Conservation (phyloP, 2,329 filamentous ascomycete genomes). For the Dothistroma septosporum region DNA sequence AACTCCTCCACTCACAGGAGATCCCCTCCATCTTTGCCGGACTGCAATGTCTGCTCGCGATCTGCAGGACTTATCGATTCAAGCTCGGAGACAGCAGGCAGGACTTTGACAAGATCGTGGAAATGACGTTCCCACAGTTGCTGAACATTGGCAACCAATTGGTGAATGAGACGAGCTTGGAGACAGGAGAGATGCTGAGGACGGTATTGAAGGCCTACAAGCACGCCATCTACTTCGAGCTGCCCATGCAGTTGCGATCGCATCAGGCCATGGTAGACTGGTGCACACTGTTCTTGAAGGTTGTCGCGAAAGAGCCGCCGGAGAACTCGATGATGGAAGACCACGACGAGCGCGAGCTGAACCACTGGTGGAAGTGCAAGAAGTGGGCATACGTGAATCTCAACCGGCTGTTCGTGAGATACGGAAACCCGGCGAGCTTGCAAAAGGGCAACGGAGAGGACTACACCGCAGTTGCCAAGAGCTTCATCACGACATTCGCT, state of each 20-base stretch:
- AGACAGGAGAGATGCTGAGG: constrained; percentile 95
- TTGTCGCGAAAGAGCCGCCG: constrained; percentile 80
- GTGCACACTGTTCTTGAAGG: constrained; percentile 91
- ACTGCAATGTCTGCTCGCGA: constrained; percentile 86
- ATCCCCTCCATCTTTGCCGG: constrained; percentile 85
- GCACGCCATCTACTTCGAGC: constrained; percentile 92
- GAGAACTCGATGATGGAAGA: constrained; percentile 74
- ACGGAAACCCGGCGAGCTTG: constrained; percentile 78
- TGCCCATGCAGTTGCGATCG: constrained; percentile 71
- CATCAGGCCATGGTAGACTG: constrained; percentile 84
- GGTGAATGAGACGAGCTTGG: constrained; percentile 83
- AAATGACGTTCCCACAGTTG: constrained; percentile 82
- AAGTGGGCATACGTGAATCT: constrained; percentile 99
- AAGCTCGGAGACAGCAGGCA: constrained; percentile 76
- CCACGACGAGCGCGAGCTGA: constrained; percentile 78
- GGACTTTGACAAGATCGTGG: constrained; percentile 93
- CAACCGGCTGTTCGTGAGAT: constrained; percentile 89
- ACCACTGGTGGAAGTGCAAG: constrained; percentile 99
- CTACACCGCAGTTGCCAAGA: constrained; percentile 77
- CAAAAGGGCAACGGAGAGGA: constrained; percentile 71
- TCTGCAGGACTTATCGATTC: constrained; percentile 93
- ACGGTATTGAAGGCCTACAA: constrained; percentile 96
- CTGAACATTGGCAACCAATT: constrained; percentile 82
- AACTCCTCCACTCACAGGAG: constrained; percentile 82
- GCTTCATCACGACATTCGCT: constrained; percentile 85